Evolutionary conservation across 257 asterid species (phyloP).

Genomic region (Agastache rugosa): DNA sequence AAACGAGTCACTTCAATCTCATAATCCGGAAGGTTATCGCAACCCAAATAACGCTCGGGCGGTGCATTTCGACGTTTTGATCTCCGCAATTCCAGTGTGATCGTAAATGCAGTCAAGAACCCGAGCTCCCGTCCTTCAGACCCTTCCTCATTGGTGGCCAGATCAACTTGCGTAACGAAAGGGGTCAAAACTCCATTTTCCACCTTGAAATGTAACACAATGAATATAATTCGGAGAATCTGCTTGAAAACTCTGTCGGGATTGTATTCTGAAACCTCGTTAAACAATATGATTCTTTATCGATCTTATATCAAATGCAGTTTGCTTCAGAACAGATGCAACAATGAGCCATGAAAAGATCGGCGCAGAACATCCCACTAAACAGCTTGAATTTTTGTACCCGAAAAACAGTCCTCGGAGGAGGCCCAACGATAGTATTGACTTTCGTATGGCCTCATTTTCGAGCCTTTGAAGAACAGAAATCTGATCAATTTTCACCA

Average conservation of each 20-base stretch:
- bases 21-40: conserved; percentile 65
- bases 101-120: conserved; percentile 48
- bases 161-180: conserved; percentile 41
- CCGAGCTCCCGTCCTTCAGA: conserved; percentile 42
- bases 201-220: conserved; percentile 64
- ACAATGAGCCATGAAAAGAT: conserved; percentile 80
- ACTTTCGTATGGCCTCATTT: conserved; percentile 57
- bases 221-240: conserved; percentile 36
- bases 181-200: conserved; percentile 64
- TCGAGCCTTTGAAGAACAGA: conserved; percentile 80
- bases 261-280: conserved; percentile 55
- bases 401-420: conserved; percentile 74
- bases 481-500: conserved; percentile 54
- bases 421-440: conserved; percentile 75
- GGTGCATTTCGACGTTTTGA: conserved; percentile 73
- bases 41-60: conserved; percentile 81
- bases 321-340: conserved; percentile 62
- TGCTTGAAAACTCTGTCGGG: conserved; percentile 30
- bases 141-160: conserved; percentile 37
- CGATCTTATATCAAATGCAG: conserved; percentile 67
- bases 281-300: conserved; percentile 65
- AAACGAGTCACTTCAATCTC: conserved; percentile 73
- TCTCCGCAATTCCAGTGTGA: conserved; percentile 62
- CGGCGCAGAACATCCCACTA: conserved; percentile 65
- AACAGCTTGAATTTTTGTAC: conserved; percentile 60